Conservation (phyloP, 352 stramenopile species). For the Aphanomyces astaci region DNA sequence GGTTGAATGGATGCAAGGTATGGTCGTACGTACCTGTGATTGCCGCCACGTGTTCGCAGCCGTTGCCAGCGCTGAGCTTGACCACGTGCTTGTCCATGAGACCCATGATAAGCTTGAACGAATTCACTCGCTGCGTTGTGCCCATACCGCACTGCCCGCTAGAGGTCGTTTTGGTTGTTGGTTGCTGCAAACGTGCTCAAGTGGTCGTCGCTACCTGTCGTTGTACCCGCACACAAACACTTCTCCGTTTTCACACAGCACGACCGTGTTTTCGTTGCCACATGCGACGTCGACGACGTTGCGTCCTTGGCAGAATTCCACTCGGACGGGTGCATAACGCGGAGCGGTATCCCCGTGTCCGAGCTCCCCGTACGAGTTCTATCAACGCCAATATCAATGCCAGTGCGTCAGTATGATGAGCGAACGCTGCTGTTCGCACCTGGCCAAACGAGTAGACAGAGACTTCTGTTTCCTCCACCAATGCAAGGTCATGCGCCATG, state of each 20-base stretch:
- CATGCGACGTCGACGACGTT: slow-evolving; percentile 75
- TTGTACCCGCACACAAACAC: slow-evolving; percentile 90
- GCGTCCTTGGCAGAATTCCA: slow-evolving; percentile 33
- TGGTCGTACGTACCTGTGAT: slow-evolving; percentile 42
- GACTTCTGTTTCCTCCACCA: slow-evolving; percentile 17
- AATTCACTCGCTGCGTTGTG: slow-evolving; percentile 63
- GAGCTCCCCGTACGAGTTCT: slow-evolving; percentile 92
- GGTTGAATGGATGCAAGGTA: not conserved
- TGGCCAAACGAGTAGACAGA: slow-evolving; percentile 52
- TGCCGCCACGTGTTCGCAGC: slow-evolving; percentile 86
- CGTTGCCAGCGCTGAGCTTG: slow-evolving; percentile 85
- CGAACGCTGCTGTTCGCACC: not conserved
- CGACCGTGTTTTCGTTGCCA: slow-evolving; percentile 87
- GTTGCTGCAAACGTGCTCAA: not conserved
- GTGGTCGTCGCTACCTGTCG: slow-evolving; percentile 48
- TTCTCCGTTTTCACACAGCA: slow-evolving; percentile 69
- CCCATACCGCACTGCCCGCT: slow-evolving; percentile 87
- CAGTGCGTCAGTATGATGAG: too few species aligned
- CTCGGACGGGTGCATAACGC: slow-evolving; percentile 43
- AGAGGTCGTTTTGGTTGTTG: not conserved
- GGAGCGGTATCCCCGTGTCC: slow-evolving; percentile 72
- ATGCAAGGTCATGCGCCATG: not conserved
- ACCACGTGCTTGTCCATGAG: slow-evolving; percentile 53
- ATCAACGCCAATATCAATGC: too few species aligned
- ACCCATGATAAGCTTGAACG: slow-evolving; percentile 37